Percentiles rank a stretch among this genome's conserved stretches.
phyloP scores from a whole-genome alignment of 1,284 basidiomycete genomes.

The Cryptococcus maquisensis region DNA sequence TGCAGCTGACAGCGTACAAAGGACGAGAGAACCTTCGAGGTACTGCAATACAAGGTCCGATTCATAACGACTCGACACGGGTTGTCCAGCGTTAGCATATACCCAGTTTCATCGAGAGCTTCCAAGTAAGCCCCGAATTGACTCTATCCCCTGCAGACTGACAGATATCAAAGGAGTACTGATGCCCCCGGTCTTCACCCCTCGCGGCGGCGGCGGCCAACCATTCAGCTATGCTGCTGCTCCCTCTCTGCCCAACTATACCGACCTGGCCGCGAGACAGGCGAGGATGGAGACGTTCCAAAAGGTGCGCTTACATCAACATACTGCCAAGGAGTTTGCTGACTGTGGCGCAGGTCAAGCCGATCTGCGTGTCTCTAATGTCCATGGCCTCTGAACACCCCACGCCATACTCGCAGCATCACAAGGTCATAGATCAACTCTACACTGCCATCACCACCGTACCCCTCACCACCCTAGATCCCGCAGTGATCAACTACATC shows the following conservation, averaged over 20 bases:
- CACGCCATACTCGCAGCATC: conserved; percentile 54
- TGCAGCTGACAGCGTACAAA: too few relatives aligned
- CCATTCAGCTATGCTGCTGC: background rate
- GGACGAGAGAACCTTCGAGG: too few relatives aligned
- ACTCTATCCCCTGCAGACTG: too few relatives aligned
- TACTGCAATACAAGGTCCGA: too few relatives aligned
- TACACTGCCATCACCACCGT: conserved; percentile 53
- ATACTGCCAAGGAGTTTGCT: background rate
- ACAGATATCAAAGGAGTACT: background rate
- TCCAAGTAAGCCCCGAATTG: too few relatives aligned
- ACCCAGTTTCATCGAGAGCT: too few relatives aligned
- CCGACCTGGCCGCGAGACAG: background rate
- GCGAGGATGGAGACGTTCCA: conserved; percentile 39
- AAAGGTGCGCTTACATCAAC: conserved; percentile 17
- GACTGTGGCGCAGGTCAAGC: conserved; percentile 59
- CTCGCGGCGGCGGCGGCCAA: background rate
- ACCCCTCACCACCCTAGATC: conserved; percentile 51
- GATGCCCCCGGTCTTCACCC: background rate
- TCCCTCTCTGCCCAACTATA: background rate
- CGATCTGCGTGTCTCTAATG: conserved; percentile 71
- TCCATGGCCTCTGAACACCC: conserved; percentile 60
- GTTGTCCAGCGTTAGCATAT: too few relatives aligned
- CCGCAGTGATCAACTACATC: conserved; percentile 71
- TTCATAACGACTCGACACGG: too few relatives aligned
- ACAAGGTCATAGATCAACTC: conserved; percentile 58